Base-by-base conservation (phyloP, 352 stramenopile genomes). In the Globisporangium nodosum region DNA sequence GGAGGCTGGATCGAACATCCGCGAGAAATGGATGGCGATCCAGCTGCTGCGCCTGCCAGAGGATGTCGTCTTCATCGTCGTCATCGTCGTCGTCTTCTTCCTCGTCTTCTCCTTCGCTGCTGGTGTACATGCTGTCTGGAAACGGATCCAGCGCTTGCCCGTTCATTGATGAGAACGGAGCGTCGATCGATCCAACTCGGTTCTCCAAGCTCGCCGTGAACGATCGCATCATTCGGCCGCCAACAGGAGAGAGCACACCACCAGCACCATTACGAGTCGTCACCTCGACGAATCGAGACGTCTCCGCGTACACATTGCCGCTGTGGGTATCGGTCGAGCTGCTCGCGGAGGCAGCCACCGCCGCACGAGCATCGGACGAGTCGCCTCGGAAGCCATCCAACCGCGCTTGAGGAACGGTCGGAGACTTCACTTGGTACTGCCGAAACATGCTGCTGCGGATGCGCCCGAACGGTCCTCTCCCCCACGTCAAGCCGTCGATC, bases 371-470 rank as follows among this genome's bases (percentile, higher is more conserved):
- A 43, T 40, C 24, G 18, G 24, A 11, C 31, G 27, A n/a, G 13
- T 59, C 33, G 15, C 39, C 33, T 6, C 33, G 45, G 20, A 39
- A 49, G 16, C 48, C 21, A 27, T 63, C 30, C 9, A 35, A 52
- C 43, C 30, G 57, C 57, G 42, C 33, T 20, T 56, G 39, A 53
- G 58, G 51, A 56, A 68, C 66, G 9, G 56, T 54, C 12, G 71
- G 66, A 20, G 78, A 70, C 50, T 90, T 90, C 7, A 88, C 83
- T 56, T 92, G 78, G 48, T 94, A 94, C 21, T 91, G 68, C 3
- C 85, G 81, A 13, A 94, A 94, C 39, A 94, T 66, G 27, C 76
- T 87, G 4, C 78, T 81, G 58, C 80, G 71, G 49, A 94, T 90
- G 18, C 69, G 81, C 16, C 73, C 71, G 52, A 76, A 87, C 12